Base-by-base conservation (phyloP, 148 eudicot genomes). In the Chenopodium album region DNA sequence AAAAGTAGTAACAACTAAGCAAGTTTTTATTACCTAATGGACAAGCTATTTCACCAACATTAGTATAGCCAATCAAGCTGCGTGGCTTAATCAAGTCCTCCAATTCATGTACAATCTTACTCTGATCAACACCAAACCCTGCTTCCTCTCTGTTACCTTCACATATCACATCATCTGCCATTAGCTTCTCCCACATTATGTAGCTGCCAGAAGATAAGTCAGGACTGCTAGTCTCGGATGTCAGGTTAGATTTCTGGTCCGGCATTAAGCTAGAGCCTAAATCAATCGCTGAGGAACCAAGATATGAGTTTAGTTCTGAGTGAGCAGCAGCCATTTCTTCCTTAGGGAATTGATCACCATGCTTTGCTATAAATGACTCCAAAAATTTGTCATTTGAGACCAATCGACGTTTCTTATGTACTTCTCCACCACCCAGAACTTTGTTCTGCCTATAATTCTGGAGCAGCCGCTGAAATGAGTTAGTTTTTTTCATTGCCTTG, bases 121-220 rank as follows among this genome's bases (percentile, higher is more conserved):
- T 76, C 16, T 85, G 87, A 74, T 79, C 71, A 60, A 71, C 75
- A 56, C 62, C 79, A 56, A 56, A 17, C 23, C 78, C 65, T 19
- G 79, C 86, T 26, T 50, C 85, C 7, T 73, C 78, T 22, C 44
- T 73, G 29, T 77, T 47, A 29, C 71, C 85, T 77, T 89, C 93
- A 22, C 80, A 81, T 28, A 90, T 87, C 87, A 92, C 81, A 59
- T 88, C 92, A 73, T 94, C 97, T 47, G 86, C 92, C 92, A 89
- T 80, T 17, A 94, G 76, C 78, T 90, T 92, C 80, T 91, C 93
- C 95, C 93, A 92, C 83, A 92, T 54, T 22, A 91, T 74, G 60
- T 83, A 88, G 77, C 79, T 89, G 71, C 87, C 93, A 2, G 90
- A 76, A 14, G 79, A 78, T 12, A 83, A 69, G 14, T 87, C 92